These are phyloP conservation scores for Acidiella bohemica DNA, from an alignment of 495 filamentous ascomycete genomes.

Conservation along the genomic window DNA sequence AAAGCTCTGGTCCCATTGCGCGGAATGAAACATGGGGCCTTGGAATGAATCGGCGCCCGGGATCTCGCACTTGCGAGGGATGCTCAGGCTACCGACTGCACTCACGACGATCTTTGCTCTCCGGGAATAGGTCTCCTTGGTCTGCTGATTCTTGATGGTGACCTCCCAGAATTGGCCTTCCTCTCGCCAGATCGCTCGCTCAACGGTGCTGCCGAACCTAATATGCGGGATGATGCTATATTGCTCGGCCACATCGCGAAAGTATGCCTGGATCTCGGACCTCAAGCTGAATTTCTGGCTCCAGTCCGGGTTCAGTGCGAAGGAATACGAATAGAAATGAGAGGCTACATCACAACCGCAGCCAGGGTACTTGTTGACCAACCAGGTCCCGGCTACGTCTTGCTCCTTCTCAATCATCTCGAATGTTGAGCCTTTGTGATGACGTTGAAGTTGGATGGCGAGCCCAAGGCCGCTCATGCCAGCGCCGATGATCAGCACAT, in stretches of 20 bases:
- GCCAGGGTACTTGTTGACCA: constrained; percentile 24
- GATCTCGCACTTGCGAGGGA: constrained; percentile 37
- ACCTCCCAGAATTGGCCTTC: constrained; percentile 34
- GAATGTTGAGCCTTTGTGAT: constrained; percentile 16
- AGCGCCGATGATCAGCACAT: constrained; percentile 26
- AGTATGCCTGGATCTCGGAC: constrained; percentile 30
- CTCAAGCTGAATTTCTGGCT: constrained; percentile 16
- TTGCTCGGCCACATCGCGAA: constrained; percentile 31
- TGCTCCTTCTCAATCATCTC: constrained; percentile 24
- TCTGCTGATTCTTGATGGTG: constrained; percentile 28
- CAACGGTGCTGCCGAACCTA: constrained; percentile 31
- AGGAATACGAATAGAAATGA: constrained; percentile 39
- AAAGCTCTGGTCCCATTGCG: constrained; percentile 44
- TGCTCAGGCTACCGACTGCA: constrained; percentile 39
- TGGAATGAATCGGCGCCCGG: constrained; percentile 36
- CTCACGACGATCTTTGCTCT: constrained; percentile 45
- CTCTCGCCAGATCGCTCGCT: constrained; percentile 34
- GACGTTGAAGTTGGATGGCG: constrained; percentile 24
- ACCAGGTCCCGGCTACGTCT: constrained; percentile 28
- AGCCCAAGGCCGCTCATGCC: constrained; percentile 25
- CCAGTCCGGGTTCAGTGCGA: constrained; percentile 35
- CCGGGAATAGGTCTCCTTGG: constrained; percentile 20
- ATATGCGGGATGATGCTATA: constrained; percentile 35
- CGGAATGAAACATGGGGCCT: constrained; percentile 44
- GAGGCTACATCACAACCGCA: constrained; percentile 27